Evolutionary conservation across 2,329 filamentous ascomycete species (phyloP).

Genomic region (Hawksworthiomyces lignivorus): DNA sequence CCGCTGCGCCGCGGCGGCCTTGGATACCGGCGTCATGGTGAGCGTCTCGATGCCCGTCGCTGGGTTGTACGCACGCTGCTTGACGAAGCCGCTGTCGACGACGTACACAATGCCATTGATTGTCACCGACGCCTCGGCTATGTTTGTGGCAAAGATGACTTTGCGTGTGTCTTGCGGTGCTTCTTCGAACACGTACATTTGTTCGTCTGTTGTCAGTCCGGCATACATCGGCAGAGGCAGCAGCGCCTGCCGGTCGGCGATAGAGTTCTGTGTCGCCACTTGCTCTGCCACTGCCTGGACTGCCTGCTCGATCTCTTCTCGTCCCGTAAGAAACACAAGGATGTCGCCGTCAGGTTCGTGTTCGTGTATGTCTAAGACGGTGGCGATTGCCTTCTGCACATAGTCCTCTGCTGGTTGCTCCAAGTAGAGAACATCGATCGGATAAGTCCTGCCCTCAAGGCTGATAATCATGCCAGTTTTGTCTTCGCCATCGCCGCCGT

Average conservation of each 20-base stretch:
- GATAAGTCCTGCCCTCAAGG: conserved; percentile 79
- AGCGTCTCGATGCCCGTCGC: conserved; percentile 80
- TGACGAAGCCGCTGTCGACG: conserved; percentile 84
- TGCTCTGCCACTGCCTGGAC: conserved; percentile 74
- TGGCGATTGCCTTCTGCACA: conserved; percentile 71
- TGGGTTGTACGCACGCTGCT: conserved; percentile 79
- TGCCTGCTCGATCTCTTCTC: conserved; percentile 82
- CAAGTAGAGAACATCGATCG: conserved; percentile 79
- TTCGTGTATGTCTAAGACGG: conserved; percentile 79
- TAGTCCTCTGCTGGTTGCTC: conserved; percentile 77
- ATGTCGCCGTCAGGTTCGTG: conserved; percentile 79
- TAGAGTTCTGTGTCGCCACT: conserved; percentile 46
- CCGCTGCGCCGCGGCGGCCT: conserved; percentile 86
- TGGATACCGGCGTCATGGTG: conserved; percentile 73
- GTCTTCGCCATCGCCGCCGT: conserved; percentile 22
- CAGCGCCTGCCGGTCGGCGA: conserved; percentile 43
- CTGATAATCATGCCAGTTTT: conserved; percentile 60
- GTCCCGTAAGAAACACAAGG: conserved; percentile 81
- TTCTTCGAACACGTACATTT: conserved; percentile 90
- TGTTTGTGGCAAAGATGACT: conserved; percentile 89
- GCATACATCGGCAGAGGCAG: conserved; percentile 78
- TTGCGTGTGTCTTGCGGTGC: conserved; percentile 77
- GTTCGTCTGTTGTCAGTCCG: conserved; percentile 80
- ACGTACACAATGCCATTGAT: conserved; percentile 90
- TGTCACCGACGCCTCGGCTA: conserved; percentile 91